These are phyloP conservation scores for Ophiorrhiza pumila DNA, from an alignment of 257 asterid species.

Conservation along the genomic window DNA sequence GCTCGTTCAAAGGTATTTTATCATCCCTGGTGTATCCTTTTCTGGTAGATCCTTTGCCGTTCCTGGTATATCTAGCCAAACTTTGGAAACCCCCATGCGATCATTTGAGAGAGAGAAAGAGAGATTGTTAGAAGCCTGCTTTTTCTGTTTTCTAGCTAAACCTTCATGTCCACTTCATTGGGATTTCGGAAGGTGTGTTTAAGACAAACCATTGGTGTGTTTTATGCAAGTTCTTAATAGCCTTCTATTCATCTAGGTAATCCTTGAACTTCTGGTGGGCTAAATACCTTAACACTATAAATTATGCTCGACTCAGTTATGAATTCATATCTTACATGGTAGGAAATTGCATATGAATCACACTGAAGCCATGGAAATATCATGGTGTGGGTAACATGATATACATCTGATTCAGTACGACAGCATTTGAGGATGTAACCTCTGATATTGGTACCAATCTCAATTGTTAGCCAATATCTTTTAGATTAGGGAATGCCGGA, in stretches of 20 bases:
- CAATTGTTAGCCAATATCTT: background rate
- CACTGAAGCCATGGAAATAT: background rate
- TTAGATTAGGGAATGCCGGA: background rate
- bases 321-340: background rate
- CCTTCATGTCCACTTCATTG: background rate
- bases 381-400: background rate
- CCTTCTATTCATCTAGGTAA: background rate
- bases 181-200: background rate
- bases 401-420: too few relatives aligned
- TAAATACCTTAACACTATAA: background rate
- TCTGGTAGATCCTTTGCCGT: background rate
- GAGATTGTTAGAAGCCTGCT: too few relatives aligned
- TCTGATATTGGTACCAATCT: background rate
- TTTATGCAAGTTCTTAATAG: background rate
- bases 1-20: constrained; percentile 81
- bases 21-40: too few relatives aligned
- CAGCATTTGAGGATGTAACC: too few relatives aligned
- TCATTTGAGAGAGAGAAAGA: background rate
- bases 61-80: background rate
- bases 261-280: background rate
- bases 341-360: background rate
- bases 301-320: too few relatives aligned
- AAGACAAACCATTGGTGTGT: background rate
- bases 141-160: background rate
- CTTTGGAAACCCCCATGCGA: background rate